Base-by-base conservation (phyloP, 164 flowering plant species). In the Taxillus chinensis region DNA sequence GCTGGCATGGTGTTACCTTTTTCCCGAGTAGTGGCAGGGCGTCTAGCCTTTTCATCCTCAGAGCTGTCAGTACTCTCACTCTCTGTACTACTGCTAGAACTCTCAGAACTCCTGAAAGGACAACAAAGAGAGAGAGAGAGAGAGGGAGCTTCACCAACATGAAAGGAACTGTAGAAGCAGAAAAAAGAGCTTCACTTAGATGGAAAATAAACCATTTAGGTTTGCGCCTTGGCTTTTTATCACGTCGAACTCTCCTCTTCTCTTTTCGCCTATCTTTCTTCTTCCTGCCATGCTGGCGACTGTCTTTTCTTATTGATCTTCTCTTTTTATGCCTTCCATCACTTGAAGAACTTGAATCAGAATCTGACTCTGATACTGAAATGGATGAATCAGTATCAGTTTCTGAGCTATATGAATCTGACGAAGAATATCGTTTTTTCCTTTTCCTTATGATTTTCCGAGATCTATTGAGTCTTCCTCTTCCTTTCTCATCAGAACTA, bases 331-430 rank as follows among this genome's bases (percentile, higher is more conserved):
- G 78, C 60, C 75, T 73, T 57, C 74, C 80, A 73, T 82, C 82
- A 78, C 78, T 68, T n/a, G 90, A 80, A 40, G 86, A 79, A 73
- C 86, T 82, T 41, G 83, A 76, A 61, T 67, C 62, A 5, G 83
- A 67, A 62, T 72, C 75, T 37, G 59, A 57, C 5, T 57, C 59
- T 1, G 59, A 57, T 7, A 6, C 41, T 8, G 59, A 7, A 37
- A 37, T 3, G 15, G 54, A 51, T 4, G 54, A 51, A 51, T 51
- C 27, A n/a, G 54, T 7, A 51, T 51, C 54, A 57, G 78, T 55
- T 9, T 71, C 77, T 40, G 87, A 79, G 77, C 82, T 76, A 63
- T 72, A 62, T 60, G 87, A 86, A 63, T 86, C 93, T 65, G 93
- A 83, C 61, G 89, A 79, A 60, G 93, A 80, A 68, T 80, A 83